Conservation (phyloP, 257 asterid genomes). For the Sherardia arvensis region DNA sequence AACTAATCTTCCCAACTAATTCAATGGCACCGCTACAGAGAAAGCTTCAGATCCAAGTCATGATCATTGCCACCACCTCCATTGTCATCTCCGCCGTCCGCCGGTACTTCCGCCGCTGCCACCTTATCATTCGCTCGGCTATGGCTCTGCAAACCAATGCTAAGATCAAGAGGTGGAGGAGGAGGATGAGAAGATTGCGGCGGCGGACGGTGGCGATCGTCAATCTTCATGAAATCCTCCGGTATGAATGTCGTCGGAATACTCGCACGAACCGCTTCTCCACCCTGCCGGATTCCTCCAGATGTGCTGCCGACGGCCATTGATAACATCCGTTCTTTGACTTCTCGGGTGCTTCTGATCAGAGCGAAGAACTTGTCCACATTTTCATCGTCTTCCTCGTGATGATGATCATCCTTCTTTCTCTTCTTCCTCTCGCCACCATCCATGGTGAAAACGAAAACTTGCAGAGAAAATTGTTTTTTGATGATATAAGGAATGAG, state of each 20-base stretch:
- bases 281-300: background rate
- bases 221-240: constrained; percentile 23
- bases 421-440: constrained; percentile 15
- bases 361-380: constrained; percentile 26
- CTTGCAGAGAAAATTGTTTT: background rate
- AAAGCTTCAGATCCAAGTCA: constrained; percentile 33
- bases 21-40: constrained; percentile 10
- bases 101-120: background rate
- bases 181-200: background rate
- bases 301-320: constrained; percentile 2
- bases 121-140: background rate
- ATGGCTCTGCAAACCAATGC: background rate
- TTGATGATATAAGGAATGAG: background rate
- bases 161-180: background rate
- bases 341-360: constrained; percentile 15
- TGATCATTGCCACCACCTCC: background rate
- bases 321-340: constrained; percentile 13
- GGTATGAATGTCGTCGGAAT: constrained; percentile 15
- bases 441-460: constrained; percentile 5
- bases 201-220: background rate
- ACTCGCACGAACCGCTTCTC: constrained; percentile 8
- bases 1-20: background rate
- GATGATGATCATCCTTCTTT: constrained; percentile 6
- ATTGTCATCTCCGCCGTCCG: background rate
- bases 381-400: constrained; percentile 25